These are phyloP conservation scores for Hypoxylon sp. DNA, from an alignment of 2,329 filamentous ascomycete species.

Conservation along the genomic window DNA sequence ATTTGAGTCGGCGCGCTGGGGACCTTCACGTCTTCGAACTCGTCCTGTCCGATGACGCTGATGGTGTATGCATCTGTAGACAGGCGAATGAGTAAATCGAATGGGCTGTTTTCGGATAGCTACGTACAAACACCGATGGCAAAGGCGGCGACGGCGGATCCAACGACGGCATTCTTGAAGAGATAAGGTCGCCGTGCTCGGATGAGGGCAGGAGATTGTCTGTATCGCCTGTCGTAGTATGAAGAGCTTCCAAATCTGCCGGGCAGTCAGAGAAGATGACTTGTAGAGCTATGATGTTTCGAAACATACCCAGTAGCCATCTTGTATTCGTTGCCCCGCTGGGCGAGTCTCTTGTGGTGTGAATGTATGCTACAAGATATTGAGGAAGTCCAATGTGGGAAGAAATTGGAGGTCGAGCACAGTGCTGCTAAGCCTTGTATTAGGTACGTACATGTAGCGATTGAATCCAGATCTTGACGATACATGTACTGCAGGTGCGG, in stretches of 20 bases:
- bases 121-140: slow-evolving; percentile 87
- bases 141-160: slow-evolving; percentile 78
- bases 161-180: slow-evolving; percentile 87
- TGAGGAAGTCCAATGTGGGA: neutral
- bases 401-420: slow-evolving; percentile 8
- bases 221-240: slow-evolving; percentile 92
- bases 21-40: slow-evolving; percentile 95
- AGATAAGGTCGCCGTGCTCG: slow-evolving; percentile 93
- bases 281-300: neutral
- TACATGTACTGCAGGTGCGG: slow-evolving; percentile 1
- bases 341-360: slow-evolving; percentile 30
- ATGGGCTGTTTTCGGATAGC: neutral
- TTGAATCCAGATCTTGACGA: slow-evolving; percentile 24
- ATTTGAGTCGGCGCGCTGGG: slow-evolving; percentile 75
- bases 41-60: slow-evolving; percentile 90
- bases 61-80: slow-evolving; percentile 72
- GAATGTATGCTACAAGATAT: slow-evolving; percentile 17
- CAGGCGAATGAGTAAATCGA: slow-evolving; percentile 18
- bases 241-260: slow-evolving; percentile 66
- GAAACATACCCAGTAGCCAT: slow-evolving; percentile 43
- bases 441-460: neutral
- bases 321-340: slow-evolving; percentile 39
- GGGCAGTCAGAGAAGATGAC: slow-evolving; percentile 12
- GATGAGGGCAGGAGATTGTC: slow-evolving; percentile 88
- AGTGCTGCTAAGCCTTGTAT: slow-evolving; percentile 6